phyloP scores from a whole-genome alignment of 768 basidiomycete species.

The Tulasnella sp. region DNA sequence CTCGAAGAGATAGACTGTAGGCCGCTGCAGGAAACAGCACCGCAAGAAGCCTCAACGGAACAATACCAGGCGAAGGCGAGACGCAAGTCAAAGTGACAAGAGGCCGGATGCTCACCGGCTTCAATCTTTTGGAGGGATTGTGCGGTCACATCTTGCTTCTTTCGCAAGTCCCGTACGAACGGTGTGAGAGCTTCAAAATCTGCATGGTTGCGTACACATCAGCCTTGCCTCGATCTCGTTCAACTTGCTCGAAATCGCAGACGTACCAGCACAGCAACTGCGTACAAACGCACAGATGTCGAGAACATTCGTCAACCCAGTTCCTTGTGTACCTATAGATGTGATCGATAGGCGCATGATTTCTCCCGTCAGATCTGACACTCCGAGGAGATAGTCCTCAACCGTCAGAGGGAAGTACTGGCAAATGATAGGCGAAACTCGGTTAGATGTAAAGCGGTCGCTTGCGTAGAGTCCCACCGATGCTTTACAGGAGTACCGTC shows the following conservation, averaged over 20 bases:
- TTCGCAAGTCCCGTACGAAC: constrained; percentile 56
- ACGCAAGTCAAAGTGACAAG: background rate
- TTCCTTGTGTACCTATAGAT: constrained; percentile 50
- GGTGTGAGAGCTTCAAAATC: constrained; percentile 73
- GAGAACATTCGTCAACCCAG: constrained; percentile 34
- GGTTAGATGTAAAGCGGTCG: constrained; percentile 1
- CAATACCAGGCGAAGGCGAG: background rate
- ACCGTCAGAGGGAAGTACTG: constrained; percentile 65
- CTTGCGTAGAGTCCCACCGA: background rate
- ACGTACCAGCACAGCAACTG: constrained; percentile 55
- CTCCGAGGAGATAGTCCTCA: constrained; percentile 81
- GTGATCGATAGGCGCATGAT: constrained; percentile 93
- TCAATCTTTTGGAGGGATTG: constrained; percentile 94
- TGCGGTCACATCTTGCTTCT: constrained; percentile 77
- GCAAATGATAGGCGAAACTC: constrained; percentile 27
- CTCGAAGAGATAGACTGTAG: constrained; percentile 17
- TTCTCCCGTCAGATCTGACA: constrained; percentile 93
- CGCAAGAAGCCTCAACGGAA: background rate
- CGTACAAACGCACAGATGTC: constrained; percentile 61
- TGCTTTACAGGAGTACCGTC: constrained; percentile 51
- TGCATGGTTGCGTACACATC: constrained; percentile 22
- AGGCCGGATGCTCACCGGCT: constrained; percentile 44
- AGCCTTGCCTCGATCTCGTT: constrained; percentile 3
- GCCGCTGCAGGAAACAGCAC: constrained; percentile 14
- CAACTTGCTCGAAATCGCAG: background rate